Conservation (phyloP, 345 rosid genomes). For the Combretum micranthum region DNA sequence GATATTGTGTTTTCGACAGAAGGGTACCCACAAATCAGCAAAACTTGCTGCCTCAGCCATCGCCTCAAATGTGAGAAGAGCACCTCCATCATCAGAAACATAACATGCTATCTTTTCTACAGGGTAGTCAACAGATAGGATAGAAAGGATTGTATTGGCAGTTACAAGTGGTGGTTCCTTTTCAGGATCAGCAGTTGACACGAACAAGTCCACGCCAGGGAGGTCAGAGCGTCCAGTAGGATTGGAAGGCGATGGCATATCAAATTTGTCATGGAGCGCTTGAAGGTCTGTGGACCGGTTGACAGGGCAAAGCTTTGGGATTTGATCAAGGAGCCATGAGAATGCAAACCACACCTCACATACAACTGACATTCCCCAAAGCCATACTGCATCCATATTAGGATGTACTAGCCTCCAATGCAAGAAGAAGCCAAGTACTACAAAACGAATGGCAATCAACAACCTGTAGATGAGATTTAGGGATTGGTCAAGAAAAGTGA, state of each 20-base stretch:
- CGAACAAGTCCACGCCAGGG: constrained; percentile 80
- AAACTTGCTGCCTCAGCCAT: constrained; percentile 98
- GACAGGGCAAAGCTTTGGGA: constrained; percentile 76
- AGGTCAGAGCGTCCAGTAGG: constrained; percentile 90
- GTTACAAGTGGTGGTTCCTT: constrained; percentile 90
- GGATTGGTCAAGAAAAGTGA: not conserved
- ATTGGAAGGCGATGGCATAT: constrained; percentile 79
- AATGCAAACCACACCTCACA: constrained; percentile 93
- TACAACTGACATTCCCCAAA: constrained; percentile 75
- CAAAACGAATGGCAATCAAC: constrained; percentile 45
- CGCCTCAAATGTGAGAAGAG: constrained; percentile 91
- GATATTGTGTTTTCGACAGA: constrained; percentile 78
- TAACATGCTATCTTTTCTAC: constrained; percentile 82
- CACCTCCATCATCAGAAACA: constrained; percentile 88
- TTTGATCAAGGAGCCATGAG: constrained; percentile 90
- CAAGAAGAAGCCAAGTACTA: constrained; percentile 66
- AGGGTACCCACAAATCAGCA: constrained; percentile 93
- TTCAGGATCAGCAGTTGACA: constrained; percentile 93
- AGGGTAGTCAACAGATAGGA: constrained; percentile 80
- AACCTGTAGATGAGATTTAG: constrained; percentile 22
- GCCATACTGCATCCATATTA: constrained; percentile 76
- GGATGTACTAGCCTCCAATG: constrained; percentile 78
- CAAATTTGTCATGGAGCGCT: constrained; percentile 80
- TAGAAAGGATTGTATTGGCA: constrained; percentile 86
- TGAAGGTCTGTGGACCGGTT: constrained; percentile 83